These are phyloP conservation scores for Epithele typhae DNA, from an alignment of 768 basidiomycete species.

Conservation along the genomic window DNA sequence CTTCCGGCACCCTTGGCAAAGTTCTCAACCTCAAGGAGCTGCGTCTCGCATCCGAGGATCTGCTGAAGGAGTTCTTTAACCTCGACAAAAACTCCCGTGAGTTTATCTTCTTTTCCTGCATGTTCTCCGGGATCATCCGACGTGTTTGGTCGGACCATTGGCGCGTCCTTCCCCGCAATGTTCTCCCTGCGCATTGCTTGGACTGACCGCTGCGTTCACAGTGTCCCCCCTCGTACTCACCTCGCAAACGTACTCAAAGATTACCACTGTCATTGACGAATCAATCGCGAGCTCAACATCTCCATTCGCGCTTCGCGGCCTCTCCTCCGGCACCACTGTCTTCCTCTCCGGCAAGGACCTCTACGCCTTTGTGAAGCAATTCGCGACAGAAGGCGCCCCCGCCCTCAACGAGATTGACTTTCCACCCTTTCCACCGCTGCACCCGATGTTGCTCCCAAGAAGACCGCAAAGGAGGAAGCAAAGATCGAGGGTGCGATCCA, in stretches of 20 bases:
- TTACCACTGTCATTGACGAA: conserved; percentile 72
- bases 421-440: conserved; percentile 48
- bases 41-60: conserved; percentile 79
- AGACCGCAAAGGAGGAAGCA: conserved; percentile 69
- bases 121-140: not conserved
- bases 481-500: conserved; percentile 87
- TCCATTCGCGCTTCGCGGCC: conserved; percentile 71
- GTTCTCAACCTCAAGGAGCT: conserved; percentile 83
- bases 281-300: conserved; percentile 69
- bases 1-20: conserved; percentile 72
- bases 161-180: not conserved
- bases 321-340: conserved; percentile 64
- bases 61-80: conserved; percentile 79
- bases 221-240: conserved; percentile 81
- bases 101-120: conserved; percentile 23
- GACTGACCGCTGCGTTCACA: conserved; percentile 29
- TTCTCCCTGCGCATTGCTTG: not conserved
- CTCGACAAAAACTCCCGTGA: conserved; percentile 83
- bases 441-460: conserved; percentile 33
- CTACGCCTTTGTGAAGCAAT: conserved; percentile 59
- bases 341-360: conserved; percentile 81
- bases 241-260: conserved; percentile 58
- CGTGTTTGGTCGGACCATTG: not conserved
- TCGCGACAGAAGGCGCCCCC: conserved; percentile 64
- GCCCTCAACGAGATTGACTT: conserved; percentile 71